Evolutionary conservation across 495 filamentous ascomycete species (phyloP), one percentile per base, ranked within the genome.

Genomic region (Penicillium silybi): DNA sequence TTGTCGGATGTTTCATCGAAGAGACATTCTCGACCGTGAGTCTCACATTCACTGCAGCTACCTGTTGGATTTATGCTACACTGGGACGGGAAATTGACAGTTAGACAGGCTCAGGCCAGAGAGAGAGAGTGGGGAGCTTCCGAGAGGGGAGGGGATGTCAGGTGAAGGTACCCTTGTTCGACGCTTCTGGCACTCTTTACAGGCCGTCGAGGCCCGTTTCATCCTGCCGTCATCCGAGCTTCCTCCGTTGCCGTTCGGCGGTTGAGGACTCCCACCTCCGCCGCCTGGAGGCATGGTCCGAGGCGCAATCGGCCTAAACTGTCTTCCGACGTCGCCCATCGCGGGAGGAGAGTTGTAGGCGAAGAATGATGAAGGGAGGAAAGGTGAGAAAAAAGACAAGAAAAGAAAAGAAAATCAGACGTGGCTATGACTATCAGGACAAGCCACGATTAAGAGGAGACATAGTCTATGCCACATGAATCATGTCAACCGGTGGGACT

Each of bases 131-230:
- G n/a, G n/a, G n/a, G n/a, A n/a, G n/a, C n/a, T n/a, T n/a, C n/a
- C n/a, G 11, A 39, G 39, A 23, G 34, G 19, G 20, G 25, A 23
- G 27, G 25, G 38, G 39, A 32, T 41, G 34, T 3, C 25, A 9
- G 29, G 47, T 46, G 41, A n/a, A 25, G 53, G 15, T 69, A 76
- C 73, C 69, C 69, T 73, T 38, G 70, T 74, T 23, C 73, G 67
- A 38, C 68, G 61, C 43, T 54, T 64, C 54, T 76, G 68, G 54
- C 73, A 76, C 52, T 76, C 70, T 25, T 49, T 56, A 52, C 73
- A 76, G 19, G 73, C 73, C 11, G 66, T 68, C 10, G 71, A 74
- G 8, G 68, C 71, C 48, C 73, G 60, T 46, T 68, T 74, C 41
- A 66, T 67, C 42, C 67, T 64, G 32, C 48, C 53, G 9, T 76